Percentiles rank a stretch among this genome's conserved stretches.
phyloP scores from a whole-genome alignment of 2,329 filamentous ascomycete species.

The Beauveria bassiana region DNA sequence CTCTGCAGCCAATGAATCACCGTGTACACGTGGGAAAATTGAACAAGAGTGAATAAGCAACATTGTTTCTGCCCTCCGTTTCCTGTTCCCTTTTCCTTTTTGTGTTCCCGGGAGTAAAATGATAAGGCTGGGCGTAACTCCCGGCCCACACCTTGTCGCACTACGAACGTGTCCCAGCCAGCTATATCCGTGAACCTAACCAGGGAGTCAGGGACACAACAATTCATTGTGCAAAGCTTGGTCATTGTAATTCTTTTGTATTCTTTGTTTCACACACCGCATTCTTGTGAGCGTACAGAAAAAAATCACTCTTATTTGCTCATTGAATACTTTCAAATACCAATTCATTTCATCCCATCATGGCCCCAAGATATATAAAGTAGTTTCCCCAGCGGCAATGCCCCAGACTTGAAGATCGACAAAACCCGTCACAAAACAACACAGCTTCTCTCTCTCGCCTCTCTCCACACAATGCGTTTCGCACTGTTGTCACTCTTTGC shows the following conservation, averaged over 20 bases:
- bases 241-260: neutral
- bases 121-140: neutral
- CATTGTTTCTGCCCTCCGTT: no score
- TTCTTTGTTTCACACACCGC: neutral
- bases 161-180: neutral
- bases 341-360: no score
- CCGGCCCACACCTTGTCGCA: conserved; percentile 2
- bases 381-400: neutral
- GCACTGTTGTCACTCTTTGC: neutral
- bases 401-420: neutral
- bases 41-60: no score
- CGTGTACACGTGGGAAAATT: no score
- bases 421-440: neutral
- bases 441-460: no score
- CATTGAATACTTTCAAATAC: neutral
- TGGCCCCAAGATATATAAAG: neutral
- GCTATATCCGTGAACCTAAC: neutral
- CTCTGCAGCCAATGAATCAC: neutral
- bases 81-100: neutral
- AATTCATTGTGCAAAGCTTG: neutral
- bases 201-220: neutral
- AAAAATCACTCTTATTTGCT: neutral
- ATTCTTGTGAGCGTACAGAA: neutral
- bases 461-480: neutral
- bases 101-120: neutral